Percentiles rank a stretch among this genome's conserved stretches.
phyloP scores from a whole-genome alignment of 75 land plant genomes.

The Ceratopteris richardii region DNA sequence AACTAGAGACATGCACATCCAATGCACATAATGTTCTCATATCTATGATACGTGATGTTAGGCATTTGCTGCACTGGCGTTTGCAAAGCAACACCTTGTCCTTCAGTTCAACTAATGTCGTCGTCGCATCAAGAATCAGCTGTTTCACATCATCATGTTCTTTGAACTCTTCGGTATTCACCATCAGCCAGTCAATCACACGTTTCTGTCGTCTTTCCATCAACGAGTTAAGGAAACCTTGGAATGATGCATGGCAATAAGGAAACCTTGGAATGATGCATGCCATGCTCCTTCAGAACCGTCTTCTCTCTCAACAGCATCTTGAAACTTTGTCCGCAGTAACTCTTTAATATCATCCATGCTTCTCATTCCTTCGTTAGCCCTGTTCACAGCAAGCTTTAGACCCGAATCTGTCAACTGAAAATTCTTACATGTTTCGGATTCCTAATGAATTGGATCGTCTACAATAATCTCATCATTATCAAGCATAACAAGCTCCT shows the following conservation, averaged over 20 bases:
- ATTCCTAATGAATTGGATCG: neutral
- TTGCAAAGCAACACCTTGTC: no score
- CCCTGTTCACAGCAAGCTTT: neutral
- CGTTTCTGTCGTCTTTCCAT: constrained; percentile 16
- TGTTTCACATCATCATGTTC: constrained; percentile 22
- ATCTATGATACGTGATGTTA: no score
- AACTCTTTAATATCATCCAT: constrained; percentile 10
- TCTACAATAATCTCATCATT: no score
- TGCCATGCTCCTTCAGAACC: constrained; percentile 14
- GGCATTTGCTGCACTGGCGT: no score
- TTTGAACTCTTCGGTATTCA: no score
- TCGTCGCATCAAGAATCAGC: constrained; percentile 19
- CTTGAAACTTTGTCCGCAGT: constrained; percentile 7
- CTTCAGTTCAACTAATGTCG: no score
- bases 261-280: no score
- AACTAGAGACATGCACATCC: no score
- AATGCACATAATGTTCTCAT: no score
- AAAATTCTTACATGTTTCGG: neutral
- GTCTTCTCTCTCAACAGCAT: constrained; percentile 10
- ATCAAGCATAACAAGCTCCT: constrained; percentile 10
- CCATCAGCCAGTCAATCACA: no score
- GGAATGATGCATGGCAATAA: constrained; percentile 25
- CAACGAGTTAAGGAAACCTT: constrained; percentile 8
- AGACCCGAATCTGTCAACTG: constrained; percentile 6
- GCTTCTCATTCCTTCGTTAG: no score